Percentiles rank a stretch among this genome's conserved stretches.
Evolutionary conservation across 306 rosid genomes (phyloP).

Genomic region (Ochetophila trinervis): DNA sequence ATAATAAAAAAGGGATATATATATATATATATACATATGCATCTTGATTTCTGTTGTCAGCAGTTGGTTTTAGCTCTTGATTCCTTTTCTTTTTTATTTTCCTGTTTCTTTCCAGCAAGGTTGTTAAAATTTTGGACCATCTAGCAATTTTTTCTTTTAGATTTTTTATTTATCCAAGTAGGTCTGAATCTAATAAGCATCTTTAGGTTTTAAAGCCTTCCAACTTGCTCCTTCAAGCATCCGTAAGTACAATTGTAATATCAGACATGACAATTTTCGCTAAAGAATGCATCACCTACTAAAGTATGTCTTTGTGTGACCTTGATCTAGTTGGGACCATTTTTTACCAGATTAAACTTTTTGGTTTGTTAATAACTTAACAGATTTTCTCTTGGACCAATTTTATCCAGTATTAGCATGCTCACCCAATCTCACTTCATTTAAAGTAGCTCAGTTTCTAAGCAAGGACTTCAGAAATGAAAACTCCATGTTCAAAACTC

Average conservation of each 20-base stretch:
- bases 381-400: slow-evolving; percentile 1
- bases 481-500: neutral
- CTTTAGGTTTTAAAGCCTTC: neutral
- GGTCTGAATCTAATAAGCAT: neutral
- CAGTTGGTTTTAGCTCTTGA: neutral
- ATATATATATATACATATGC: slow-evolving; percentile 4
- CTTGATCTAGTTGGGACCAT: too few relatives aligned
- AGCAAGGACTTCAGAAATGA: neutral
- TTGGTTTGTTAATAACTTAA: too few relatives aligned
- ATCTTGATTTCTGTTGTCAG: neutral
- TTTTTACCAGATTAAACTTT: too few relatives aligned
- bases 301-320: too few relatives aligned
- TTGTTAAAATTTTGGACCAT: too few relatives aligned
- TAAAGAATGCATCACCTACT: too few relatives aligned
- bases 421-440: too few relatives aligned
- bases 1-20: neutral
- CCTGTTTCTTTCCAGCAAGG: too few relatives aligned
- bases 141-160: too few relatives aligned
- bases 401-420: neutral
- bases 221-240: neutral
- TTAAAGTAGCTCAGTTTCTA: too few relatives aligned
- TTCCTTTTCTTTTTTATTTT: neutral
- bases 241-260: too few relatives aligned
- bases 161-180: neutral
- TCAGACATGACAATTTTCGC: neutral